Base-by-base conservation (phyloP, 2,329 filamentous ascomycete species). In the Chaetomiaceae sp. region DNA sequence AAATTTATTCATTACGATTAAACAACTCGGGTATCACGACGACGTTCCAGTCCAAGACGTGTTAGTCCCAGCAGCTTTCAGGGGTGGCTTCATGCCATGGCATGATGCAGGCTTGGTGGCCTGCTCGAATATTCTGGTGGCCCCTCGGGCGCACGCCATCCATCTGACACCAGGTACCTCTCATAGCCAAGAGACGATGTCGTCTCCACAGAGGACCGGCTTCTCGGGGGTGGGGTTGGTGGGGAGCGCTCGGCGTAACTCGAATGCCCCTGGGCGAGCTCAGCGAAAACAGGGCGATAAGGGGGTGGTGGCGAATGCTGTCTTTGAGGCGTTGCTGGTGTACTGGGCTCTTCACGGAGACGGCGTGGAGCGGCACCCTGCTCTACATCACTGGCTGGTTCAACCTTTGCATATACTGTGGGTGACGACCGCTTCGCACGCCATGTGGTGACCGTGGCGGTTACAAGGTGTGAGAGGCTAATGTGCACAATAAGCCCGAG, bases 101-200 rank as follows among this genome's bases (percentile, higher is more conserved):
- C 51, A 21, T 57, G 32, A 38, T 54, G 52, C n/a, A 63, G 46
- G 46, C 61, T 63, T 10, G 61, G 56, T 25, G 61, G 60, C 44
- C 60, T 51, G 46, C 61, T 64, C 29, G 57, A 57, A 27, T 61
- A 61, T 7, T 46, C 37, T n/a, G 59, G 59, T 1, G 56, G 55
- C 13, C 54, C 34, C 21, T 59, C 55, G 1, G 53, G 52, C 4
- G 59, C 53, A 14, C 56, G 56, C 49, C 62, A 64, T 10, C 59
- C 59, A 23, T 64, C 62, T 18, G 62, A 58, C n/a, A 63, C 58
- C 9, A 62, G 48, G 21, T 60, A 62, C 2, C 53, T 36, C 20
- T 62, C 57, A 9, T 51, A 25, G 20, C 58, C 55, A 32, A 60
- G 37, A 1, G 61, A 62, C 30, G 57, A 61, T 1, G 53, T 56